Evolutionary conservation across 495 filamentous ascomycete species (phyloP), one percentile per base, ranked within the genome.

Genomic region (Lophiostoma macrostomum): DNA sequence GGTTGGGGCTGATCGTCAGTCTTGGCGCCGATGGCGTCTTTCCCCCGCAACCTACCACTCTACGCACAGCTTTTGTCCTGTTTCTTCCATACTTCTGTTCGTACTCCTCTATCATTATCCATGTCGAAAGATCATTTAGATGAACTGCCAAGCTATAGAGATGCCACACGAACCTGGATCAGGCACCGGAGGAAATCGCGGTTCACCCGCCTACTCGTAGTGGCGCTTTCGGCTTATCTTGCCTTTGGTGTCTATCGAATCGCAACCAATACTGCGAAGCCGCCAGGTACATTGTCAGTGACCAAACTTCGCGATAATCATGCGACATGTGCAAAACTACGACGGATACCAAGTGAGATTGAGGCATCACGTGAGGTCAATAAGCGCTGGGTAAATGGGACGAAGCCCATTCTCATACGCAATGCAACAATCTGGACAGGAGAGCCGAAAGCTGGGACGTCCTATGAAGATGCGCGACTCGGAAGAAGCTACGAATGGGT

Each of bases 341-440:
- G 58, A 14, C 38, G 44, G 5, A 39, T 30, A 5, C 53, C 61
- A 5, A 20, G 48, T 10, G 56, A 56, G 14, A 31, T 57, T 2
- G 54, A 14, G 7, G 46, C 47, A 16, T 18, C 38, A 18, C 44
- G 64, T 13, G 57, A 64, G n/a, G 30, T 31, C 27, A 67, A 62
- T 43, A 53, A 55, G 18, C 53, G 64, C 22, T 64, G 53, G 52
- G 29, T 64, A 32, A 53, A 53, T 13, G 50, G 53, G 4, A 55
- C 56, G 7, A 52, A 46, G 16, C 42, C 64, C 0, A 20, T 56
- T 2, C 58, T 67, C 14, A 62, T 67, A 25, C 43, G 50, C 5
- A 67, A 67, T 49, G 64, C 64, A 8, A 61, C 64, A 19, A 34
- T 64, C 25, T 67, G 64, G 64, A 61, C 61, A 24, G 64, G 64